Evolutionary conservation across 345 rosid species (phyloP).

Genomic region (Cardamine resedifolia): DNA sequence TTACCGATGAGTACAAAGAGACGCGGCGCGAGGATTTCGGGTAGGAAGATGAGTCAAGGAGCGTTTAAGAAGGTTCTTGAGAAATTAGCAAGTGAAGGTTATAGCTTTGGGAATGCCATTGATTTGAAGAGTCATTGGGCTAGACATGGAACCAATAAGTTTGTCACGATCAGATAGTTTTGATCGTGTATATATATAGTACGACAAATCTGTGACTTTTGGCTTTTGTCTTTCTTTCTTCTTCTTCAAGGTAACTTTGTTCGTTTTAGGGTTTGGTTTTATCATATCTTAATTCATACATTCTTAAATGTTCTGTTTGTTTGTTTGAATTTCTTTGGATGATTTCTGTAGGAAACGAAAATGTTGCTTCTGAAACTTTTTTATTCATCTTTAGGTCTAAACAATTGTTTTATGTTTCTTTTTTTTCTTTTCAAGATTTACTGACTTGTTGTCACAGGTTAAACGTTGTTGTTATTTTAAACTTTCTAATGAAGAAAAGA

Average conservation of each 20-base stretch:
- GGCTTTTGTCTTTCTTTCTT: neutral
- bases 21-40: constrained; percentile 89
- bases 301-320: neutral
- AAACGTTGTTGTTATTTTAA: neutral
- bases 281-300: constrained; percentile 12
- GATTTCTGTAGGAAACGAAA: neutral
- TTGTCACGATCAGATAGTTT: constrained; percentile 84
- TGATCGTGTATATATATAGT: constrained; percentile 12
- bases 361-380: neutral
- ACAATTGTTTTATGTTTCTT: neutral
- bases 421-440: neutral
- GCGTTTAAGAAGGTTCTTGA: constrained; percentile 92
- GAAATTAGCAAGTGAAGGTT: constrained; percentile 81
- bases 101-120: constrained; percentile 69
- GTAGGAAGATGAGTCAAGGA: constrained; percentile 96
- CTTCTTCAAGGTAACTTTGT: constrained; percentile 5
- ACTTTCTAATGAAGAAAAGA: neutral
- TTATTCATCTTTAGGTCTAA: neutral
- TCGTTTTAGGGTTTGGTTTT: constrained; percentile 6
- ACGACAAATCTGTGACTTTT: neutral
- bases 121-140: constrained; percentile 94
- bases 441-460: neutral
- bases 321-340: neutral
- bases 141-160: constrained; percentile 94
- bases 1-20: constrained; percentile 91